These are phyloP conservation scores for Cudoniella acicularis DNA, from an alignment of 495 filamentous ascomycete genomes.

Conservation along the genomic window DNA sequence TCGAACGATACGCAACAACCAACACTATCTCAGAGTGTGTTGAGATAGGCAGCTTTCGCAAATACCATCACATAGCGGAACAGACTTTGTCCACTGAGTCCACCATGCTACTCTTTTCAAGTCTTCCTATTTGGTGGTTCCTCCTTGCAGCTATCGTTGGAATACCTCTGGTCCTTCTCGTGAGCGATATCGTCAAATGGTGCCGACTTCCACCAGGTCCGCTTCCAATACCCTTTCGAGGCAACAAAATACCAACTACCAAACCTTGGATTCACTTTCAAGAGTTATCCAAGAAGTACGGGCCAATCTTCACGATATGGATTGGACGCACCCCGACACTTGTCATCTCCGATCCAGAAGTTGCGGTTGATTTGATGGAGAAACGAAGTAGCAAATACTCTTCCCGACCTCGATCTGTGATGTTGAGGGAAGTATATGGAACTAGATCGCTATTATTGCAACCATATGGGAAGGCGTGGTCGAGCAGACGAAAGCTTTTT, in stretches of 20 bases:
- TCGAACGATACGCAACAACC: too few relatives aligned
- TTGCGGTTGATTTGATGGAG: conserved; percentile 56
- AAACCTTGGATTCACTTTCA: conserved; percentile 60
- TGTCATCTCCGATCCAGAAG: conserved; percentile 57
- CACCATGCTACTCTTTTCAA: conserved; percentile 3
- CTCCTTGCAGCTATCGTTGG: conserved; percentile 3
- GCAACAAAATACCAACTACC: conserved; percentile 50
- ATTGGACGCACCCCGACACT: conserved; percentile 60
- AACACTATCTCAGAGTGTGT: too few relatives aligned
- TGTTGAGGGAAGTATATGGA: conserved; percentile 51
- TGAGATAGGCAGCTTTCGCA: too few relatives aligned
- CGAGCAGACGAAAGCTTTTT: conserved; percentile 34
- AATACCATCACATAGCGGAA: too few relatives aligned
- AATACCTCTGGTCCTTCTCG: conserved; percentile 9
- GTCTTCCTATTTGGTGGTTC: conserved; percentile 6
- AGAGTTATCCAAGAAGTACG: conserved; percentile 48
- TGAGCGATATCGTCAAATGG: conserved; percentile 19
- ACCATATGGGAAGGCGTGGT: conserved; percentile 44
- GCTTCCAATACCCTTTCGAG: conserved; percentile 48
- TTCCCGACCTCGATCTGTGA: conserved; percentile 50
- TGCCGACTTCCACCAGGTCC: conserved; percentile 51
- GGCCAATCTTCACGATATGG: conserved; percentile 60
- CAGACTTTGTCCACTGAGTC: neutral
- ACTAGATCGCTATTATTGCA: conserved; percentile 47
- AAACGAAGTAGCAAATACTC: conserved; percentile 51